Percentiles rank a stretch among this genome's conserved stretches.
Evolutionary conservation across 345 rosid species (phyloP).

Genomic region (Acer negundo): DNA sequence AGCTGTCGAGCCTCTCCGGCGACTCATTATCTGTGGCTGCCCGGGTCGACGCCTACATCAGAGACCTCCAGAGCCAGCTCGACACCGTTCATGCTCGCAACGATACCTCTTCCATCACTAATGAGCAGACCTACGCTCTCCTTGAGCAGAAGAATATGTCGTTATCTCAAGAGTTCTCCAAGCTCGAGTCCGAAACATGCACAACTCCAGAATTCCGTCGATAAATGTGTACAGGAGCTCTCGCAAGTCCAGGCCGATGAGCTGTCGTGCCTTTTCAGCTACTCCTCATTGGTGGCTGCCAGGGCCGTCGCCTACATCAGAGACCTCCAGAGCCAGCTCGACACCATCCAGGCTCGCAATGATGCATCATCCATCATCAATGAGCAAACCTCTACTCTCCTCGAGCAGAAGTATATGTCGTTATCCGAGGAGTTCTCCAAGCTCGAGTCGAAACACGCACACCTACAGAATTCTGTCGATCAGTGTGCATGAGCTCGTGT

Average conservation of each 20-base stretch:
- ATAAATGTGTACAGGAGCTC: conserved; percentile 60
- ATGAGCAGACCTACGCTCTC: conserved; percentile 91
- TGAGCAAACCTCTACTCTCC: conserved; percentile 94
- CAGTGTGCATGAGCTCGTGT: conserved; percentile 58
- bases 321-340: conserved; percentile 56
- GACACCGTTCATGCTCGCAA: conserved; percentile 76
- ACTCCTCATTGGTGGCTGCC: no score
- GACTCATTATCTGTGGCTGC: conserved; percentile 69
- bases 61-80: conserved; percentile 55
- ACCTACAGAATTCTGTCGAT: conserved; percentile 71
- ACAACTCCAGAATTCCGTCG: conserved; percentile 69
- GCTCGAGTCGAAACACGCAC: conserved; percentile 61
- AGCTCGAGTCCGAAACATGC: conserved; percentile 67
- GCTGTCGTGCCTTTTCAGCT: no score
- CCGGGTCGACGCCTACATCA: conserved; percentile 75
- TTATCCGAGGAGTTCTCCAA: conserved; percentile 63
- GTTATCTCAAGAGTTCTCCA: conserved; percentile 59
- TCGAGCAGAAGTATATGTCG: conserved; percentile 92
- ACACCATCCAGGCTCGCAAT: conserved; percentile 70
- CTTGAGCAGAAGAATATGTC: conserved; percentile 95
- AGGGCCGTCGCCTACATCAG: background rate
- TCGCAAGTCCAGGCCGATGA: conserved; percentile 64
- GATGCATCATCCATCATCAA: conserved; percentile 88
- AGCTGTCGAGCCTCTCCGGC: conserved; percentile 58
- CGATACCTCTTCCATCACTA: conserved; percentile 86